Base-by-base conservation (phyloP, 2,329 filamentous ascomycete species). In the Endocalyx cinctus region DNA sequence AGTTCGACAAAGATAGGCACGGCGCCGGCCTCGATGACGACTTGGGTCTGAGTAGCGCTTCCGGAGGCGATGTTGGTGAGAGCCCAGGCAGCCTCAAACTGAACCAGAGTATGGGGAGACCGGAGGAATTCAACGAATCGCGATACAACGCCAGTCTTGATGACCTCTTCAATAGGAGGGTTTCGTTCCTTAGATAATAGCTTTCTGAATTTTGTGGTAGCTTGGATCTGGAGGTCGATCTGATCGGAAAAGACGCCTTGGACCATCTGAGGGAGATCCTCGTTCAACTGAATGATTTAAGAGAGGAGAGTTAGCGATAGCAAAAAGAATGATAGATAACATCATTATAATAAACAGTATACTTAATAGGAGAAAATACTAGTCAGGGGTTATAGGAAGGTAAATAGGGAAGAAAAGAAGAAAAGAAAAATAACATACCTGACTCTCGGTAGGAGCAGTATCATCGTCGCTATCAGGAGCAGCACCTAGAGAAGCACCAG, bases 1-100 rank as follows among this genome's bases (percentile, higher is more conserved):
- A 98, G 77, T 71, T 98, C 90, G 47, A 97, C 90, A 54, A 98
- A 98, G 62, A 98, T 98, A 37, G 92, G 92, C 26, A 98, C 92
- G 45, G 92, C 92, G 51, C 92, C 92, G 43, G 92, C 90, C 67
- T 97, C 90, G 55, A 98, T 98, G 48, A 98, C 92, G 33, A 97
- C 92, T 67, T 98, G 92, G 43, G 92, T 98, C 70, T 98, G 92
- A 51, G 87, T 84, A 40, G 92, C 92, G 39, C 90, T 97, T 43
- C 92, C 92, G 31, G 90, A 97, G 42, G 92, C 92, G 64, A 98
- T 98, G 73, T 98, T 98, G 72, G 92, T 98, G 58, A 98, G 72
- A 45, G 92, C 92, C 92, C 92, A 98, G 27, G 92, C 92, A 55
- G 92, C 92, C 74, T 98, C 92, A 60, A 98, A 98, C 67, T 98